A percentile compares a stretch with the other conserved stretches of the same genome.
These are phyloP conservation scores for Eucalyptus tenuipes DNA, from an alignment of 345 rosid genomes.

Conservation along the genomic window DNA sequence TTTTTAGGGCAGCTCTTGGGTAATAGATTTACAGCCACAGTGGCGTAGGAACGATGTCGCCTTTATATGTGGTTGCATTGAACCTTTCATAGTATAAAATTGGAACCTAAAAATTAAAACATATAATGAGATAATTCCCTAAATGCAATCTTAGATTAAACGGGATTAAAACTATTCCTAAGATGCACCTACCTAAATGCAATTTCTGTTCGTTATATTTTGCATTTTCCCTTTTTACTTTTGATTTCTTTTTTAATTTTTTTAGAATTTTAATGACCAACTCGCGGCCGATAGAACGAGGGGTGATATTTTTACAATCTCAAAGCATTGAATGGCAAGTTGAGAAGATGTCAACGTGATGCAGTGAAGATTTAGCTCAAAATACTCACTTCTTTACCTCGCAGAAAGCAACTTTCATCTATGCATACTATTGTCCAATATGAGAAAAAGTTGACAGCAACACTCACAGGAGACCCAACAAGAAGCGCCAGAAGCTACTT, in stretches of 20 bases:
- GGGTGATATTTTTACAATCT: neutral
- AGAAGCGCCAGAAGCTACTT: neutral
- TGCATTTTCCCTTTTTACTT: neutral
- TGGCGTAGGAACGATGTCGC: slow-evolving; percentile 8
- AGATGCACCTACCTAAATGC: neutral
- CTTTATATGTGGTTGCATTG: neutral
- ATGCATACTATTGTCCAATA: neutral
- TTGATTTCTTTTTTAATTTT: neutral
- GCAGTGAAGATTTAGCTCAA: neutral
- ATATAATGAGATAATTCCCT: neutral
- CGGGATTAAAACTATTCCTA: too few species aligned
- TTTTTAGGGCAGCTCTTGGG: slow-evolving; percentile 85
- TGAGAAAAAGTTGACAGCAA: neutral
- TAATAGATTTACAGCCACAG: slow-evolving; percentile 66
- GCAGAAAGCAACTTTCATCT: neutral
- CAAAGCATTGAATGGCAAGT: neutral
- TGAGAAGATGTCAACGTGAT: neutral
- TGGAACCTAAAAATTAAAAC: neutral
- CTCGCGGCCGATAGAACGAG: neutral
- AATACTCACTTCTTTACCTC: neutral
- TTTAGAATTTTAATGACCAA: neutral
- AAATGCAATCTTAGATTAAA: neutral
- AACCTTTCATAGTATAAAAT: neutral
- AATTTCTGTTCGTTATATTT: accelerated
- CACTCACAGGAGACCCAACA: neutral